Evolutionary conservation across 805 yeast species (phyloP).

Genomic region (Candida piceae): DNA sequence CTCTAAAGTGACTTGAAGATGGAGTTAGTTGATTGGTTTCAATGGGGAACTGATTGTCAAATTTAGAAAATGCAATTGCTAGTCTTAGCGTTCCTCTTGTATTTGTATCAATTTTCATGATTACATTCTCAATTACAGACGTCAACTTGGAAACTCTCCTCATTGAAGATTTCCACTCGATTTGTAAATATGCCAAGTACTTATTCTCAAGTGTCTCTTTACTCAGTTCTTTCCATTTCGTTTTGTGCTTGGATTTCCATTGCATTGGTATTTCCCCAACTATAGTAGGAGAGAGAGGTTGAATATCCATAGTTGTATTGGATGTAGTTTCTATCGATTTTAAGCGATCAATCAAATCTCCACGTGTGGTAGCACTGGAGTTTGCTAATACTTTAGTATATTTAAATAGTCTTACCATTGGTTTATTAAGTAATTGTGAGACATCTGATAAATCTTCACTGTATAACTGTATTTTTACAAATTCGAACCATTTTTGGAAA

Average conservation of each 20-base stretch:
- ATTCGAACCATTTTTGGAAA: constrained; percentile 13
- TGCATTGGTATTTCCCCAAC: constrained; percentile 15
- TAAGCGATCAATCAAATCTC: no score
- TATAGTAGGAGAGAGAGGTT: constrained; percentile 8
- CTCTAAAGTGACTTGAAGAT: constrained; percentile 16
- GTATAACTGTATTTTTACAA: constrained; percentile 3
- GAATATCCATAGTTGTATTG: no score
- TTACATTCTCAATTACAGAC: no score
- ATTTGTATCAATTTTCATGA: no score
- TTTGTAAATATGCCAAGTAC: constrained; percentile 13
- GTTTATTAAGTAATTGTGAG: constrained; percentile 6
- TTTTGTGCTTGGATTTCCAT: constrained; percentile 20
- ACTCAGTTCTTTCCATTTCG: constrained; percentile 18
- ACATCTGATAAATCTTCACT: constrained; percentile 1
- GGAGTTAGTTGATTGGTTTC: constrained; percentile 16
- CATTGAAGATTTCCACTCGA: constrained; percentile 10
- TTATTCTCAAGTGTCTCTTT: constrained; percentile 16
- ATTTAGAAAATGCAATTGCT: constrained; percentile 8
- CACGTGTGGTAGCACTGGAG: no score
- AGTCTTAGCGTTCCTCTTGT: constrained; percentile 8
- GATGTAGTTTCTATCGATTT: no score
- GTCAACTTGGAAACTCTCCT: no score
- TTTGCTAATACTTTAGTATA: no score
- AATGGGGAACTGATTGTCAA: constrained; percentile 10
- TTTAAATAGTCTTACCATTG: constrained; percentile 2